Evolutionary conservation across 2,329 filamentous ascomycete genomes (phyloP), one percentile per base, ranked within the genome.

Genomic region (Ophiostoma novo-ulmi): DNA sequence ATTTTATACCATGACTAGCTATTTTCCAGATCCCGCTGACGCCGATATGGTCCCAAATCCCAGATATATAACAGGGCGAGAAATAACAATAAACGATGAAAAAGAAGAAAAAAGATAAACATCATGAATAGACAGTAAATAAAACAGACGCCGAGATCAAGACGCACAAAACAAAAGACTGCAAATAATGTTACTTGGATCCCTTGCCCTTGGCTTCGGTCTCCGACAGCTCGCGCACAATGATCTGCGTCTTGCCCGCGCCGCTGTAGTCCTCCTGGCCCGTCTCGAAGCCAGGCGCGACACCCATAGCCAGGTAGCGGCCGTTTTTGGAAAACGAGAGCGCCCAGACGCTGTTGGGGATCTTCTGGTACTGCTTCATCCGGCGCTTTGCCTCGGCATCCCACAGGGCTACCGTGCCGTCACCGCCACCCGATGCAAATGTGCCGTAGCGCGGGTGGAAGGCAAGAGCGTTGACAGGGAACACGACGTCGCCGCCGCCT

Each of bases 381-480:
- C 94, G 87, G 76, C 93, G 86, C 87, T 97, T 97, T 70, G 92
- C 91, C 76, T 93, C 89, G 11, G 91, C 93, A 78, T 97, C 94
- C 94, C 94, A 97, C 63, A 97, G 81, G 5, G 92, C 92, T n/a
- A 97, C 93, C 10, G 94, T 91, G 48, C 93, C 92, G 77, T 97
- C 94, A 39, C 93, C 94, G 64, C 94, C 94, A 38, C 92, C 94
- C 14, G 90, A 93, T 0, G 93, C 94, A 79, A 97, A 97, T 0
- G 93, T 96, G 73, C 92, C 92, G 77, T 87, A 86, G 3, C 90
- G 81, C 0, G 93, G 92, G 79, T 97, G 93, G 81, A 97, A 97
- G 0, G 92, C 88, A 8, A 97, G 85, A 2, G 93, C 91, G 77
- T 97, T 95, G 75, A 97, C 94, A 0, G 94, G 94, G 77, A 94